These are phyloP conservation scores for Climacium dendroides DNA, from an alignment of 225 moss, liverwort and hornwort species.

Conservation along the genomic window DNA sequence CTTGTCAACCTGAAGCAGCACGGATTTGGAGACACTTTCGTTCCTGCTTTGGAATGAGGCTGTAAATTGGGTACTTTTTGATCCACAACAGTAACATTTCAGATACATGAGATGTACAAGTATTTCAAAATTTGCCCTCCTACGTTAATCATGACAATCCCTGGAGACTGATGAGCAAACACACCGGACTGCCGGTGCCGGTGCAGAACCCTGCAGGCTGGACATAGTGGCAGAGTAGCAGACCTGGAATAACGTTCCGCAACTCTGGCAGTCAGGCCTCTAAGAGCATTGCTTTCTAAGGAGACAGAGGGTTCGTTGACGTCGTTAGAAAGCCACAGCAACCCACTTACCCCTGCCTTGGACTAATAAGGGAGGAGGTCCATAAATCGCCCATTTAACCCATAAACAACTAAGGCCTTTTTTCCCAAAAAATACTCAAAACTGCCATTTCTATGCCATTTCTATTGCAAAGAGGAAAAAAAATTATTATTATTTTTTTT, in stretches of 20 bases:
- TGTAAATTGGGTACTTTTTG: background rate
- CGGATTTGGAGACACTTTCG: background rate
- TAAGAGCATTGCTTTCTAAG: background rate
- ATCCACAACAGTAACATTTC: background rate
- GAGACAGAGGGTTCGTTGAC: background rate
- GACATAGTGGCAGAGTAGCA: background rate
- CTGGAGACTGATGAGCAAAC: background rate
- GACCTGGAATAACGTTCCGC: background rate
- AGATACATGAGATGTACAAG: background rate
- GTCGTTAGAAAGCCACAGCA: background rate
- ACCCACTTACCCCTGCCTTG: background rate
- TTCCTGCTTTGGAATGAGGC: background rate
- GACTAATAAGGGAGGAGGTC: too few relatives aligned
- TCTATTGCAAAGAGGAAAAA: too few relatives aligned
- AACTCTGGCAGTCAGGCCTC: background rate
- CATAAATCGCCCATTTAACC: too few relatives aligned
- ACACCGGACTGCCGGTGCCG: too few relatives aligned
- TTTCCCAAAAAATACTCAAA: too few relatives aligned
- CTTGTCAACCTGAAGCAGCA: background rate
- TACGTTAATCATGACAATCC: background rate
- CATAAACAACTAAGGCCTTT: too few relatives aligned
- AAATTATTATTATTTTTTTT: too few relatives aligned
- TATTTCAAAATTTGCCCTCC: background rate
- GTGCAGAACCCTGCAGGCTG: background rate
- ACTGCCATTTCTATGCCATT: too few relatives aligned